Conservation (phyloP, 805 yeast genomes). For the Nakazawaea siamensis region DNA sequence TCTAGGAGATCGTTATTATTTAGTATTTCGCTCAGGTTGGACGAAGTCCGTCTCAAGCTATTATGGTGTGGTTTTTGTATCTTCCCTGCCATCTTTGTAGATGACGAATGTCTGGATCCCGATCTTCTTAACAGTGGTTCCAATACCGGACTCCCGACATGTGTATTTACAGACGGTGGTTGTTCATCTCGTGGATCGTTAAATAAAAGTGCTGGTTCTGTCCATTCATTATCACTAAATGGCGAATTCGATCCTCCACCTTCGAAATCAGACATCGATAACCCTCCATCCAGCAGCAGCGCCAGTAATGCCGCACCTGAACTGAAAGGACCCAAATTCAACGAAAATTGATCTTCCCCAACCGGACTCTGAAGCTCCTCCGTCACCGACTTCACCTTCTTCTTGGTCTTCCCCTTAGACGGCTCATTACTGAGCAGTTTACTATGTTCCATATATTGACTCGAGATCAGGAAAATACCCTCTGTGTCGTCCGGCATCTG, state of each 20-base stretch:
- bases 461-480: constrained; percentile 21
- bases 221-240: constrained; percentile 11
- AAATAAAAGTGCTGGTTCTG: background rate
- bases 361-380: constrained; percentile 4
- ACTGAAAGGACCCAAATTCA: constrained; percentile 20
- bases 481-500: constrained; percentile 18
- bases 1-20: no score
- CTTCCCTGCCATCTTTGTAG: no score
- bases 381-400: constrained; percentile 1
- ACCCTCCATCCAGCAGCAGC: constrained; percentile 21
- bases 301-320: constrained; percentile 24
- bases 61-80: no score
- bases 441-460: constrained; percentile 27
- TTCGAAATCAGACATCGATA: constrained; percentile 22
- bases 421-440: constrained; percentile 2
- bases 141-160: no score
- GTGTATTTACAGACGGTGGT: no score
- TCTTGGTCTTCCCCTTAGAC: background rate
- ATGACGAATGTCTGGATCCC: no score
- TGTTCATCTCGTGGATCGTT: no score
- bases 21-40: no score
- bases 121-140: no score
- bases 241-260: constrained; percentile 9
- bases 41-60: no score
- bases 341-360: constrained; percentile 1